Conservation (phyloP, 2,329 filamentous ascomycete genomes). For the Setomelanomma holmii region DNA sequence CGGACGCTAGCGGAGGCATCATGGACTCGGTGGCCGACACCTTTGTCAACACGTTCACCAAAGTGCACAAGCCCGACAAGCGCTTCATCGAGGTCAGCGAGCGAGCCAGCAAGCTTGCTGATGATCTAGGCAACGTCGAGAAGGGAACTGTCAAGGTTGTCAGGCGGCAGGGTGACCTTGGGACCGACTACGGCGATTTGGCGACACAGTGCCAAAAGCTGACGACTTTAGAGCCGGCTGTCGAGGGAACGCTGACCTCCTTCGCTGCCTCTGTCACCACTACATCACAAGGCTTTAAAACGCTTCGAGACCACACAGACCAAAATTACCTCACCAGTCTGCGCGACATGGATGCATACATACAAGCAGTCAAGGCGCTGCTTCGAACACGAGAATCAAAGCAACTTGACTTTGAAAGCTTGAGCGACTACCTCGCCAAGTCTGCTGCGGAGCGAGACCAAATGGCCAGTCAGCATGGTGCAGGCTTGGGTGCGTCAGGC, state of each 20-base stretch:
- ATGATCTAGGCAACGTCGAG: slow-evolving; percentile 90
- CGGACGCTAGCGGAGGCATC: slow-evolving; percentile 65
- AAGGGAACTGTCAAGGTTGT: slow-evolving; percentile 94
- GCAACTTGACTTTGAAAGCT: slow-evolving; percentile 94
- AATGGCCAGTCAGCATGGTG: slow-evolving; percentile 71
- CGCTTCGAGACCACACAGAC: slow-evolving; percentile 89
- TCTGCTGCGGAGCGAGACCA: slow-evolving; percentile 85
- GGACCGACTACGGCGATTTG: slow-evolving; percentile 86
- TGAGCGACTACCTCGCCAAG: slow-evolving; percentile 95
- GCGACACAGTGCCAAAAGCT: slow-evolving; percentile 95
- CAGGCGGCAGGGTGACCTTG: slow-evolving; percentile 84
- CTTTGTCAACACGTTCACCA: slow-evolving; percentile 96
- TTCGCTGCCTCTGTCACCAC: slow-evolving; percentile 89
- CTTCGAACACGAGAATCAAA: slow-evolving; percentile 96
- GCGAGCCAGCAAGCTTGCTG: slow-evolving; percentile 87
- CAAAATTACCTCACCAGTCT: slow-evolving; percentile 93
- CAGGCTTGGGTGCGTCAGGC: slow-evolving; percentile 75
- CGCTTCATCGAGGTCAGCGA: slow-evolving; percentile 95
- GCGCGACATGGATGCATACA: slow-evolving; percentile 95
- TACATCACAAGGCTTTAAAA: slow-evolving; percentile 77
- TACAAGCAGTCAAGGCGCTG: slow-evolving; percentile 81
- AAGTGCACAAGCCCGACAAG: slow-evolving; percentile 92
- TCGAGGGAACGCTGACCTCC: slow-evolving; percentile 80
- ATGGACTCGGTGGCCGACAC: slow-evolving; percentile 96
- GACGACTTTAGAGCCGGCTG: slow-evolving; percentile 84